Evolutionary conservation across 257 asterid species (phyloP), one percentile per base, ranked within the genome.

Genomic region (Jaltomata sinuosa): DNA sequence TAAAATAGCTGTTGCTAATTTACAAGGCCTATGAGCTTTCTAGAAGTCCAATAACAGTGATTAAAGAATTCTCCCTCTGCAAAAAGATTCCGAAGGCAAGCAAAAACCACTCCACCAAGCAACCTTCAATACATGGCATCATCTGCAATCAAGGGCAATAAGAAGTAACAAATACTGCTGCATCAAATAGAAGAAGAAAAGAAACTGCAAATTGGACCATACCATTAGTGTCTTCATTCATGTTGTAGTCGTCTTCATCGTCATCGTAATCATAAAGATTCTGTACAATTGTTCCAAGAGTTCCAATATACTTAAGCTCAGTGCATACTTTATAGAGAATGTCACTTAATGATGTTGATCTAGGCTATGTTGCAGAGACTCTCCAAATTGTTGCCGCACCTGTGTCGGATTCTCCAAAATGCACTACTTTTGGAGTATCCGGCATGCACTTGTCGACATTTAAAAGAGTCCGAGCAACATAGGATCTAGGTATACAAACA

Each of bases 161-260:
- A 29, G 36, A 72, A 45, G 80, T 42, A 45, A 14, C 31, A 21
- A 49, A 77, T 49, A 77, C 10, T 77, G 64, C 82, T 49, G 82
- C 42, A 29, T 77, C 64, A 77, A 27, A 77, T 27, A 77, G 49
- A 77, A 77, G 64, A 47, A 47, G 16, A 77, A 49, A 42, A 42
- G 57, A 14, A 22, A 45, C 80, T 74, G 80, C 22, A 45, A 74
- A 47, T 42, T 12, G 6, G 79, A 40, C 34, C 89, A 34, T 89
- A 93, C 95, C 93, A 72, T 89, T 87, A 45, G 87, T 85, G 74
- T 91, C 95, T 3, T 89, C 94, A 1, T 83, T 85, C 97, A 86
- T 85, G 87, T 93, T 93, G 84, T 14, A 92, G 84, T 92, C 97
- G 61, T 91, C 97, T 84, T 93, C 97, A 84, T 94, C 98, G 15